A percentile compares a stretch with the other conserved stretches of the same genome.
Evolutionary conservation across 768 basidiomycete genomes (phyloP).

Genomic region (Auricularia sp.): DNA sequence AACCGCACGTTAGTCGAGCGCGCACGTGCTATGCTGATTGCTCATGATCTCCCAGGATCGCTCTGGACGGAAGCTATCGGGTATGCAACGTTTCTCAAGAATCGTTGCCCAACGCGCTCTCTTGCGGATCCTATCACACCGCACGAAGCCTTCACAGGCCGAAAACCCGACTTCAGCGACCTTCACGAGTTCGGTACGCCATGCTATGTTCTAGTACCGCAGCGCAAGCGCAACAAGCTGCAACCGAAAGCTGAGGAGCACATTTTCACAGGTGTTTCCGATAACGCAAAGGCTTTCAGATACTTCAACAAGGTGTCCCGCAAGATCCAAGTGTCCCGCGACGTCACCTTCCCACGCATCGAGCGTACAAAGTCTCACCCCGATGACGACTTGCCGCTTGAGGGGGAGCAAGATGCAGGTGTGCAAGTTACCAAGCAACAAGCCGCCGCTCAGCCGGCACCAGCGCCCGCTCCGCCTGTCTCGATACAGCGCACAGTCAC

Average conservation of each 20-base stretch:
- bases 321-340: neutral
- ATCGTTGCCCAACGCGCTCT: constrained; percentile 17
- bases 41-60: constrained; percentile 17
- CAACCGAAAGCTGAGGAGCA: neutral
- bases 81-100: constrained; percentile 19
- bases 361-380: neutral
- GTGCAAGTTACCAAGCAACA: neutral
- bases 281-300: neutral
- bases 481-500: no score
- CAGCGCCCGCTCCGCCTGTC: neutral
- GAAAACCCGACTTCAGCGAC: neutral
- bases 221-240: neutral
- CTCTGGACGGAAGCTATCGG: constrained; percentile 28
- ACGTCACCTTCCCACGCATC: neutral
- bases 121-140: neutral
- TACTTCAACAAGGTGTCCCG: neutral
- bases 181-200: neutral
- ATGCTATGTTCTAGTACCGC: neutral
- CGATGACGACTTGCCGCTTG: neutral
- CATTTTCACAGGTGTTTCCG: neutral
- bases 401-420: neutral
- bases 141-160: neutral
- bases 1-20: constrained; percentile 27
- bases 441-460: neutral
- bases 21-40: constrained; percentile 21